A percentile compares a stretch with the other conserved stretches of the same genome.
These are phyloP conservation scores for Hemisphaericaspora xylanilytica DNA, from an alignment of 1,139 yeast genomes.

Conservation along the genomic window DNA sequence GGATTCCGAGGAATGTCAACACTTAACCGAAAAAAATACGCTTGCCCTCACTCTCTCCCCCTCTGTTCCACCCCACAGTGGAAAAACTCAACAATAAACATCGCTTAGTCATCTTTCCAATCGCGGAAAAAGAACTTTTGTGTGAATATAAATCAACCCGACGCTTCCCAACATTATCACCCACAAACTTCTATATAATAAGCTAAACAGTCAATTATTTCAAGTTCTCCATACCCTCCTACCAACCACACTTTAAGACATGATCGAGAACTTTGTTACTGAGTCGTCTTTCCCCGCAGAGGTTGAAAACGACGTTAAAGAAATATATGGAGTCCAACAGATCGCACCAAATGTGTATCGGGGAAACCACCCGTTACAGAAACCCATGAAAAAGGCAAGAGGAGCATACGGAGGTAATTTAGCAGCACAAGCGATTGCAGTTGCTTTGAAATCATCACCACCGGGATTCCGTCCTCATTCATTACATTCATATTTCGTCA, in stretches of 20 bases:
- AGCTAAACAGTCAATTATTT: no score
- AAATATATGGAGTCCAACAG: conserved; percentile 23
- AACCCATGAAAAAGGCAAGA: conserved; percentile 30
- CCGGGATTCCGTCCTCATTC: conserved; percentile 41
- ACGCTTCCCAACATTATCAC: no score
- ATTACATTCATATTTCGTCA: conserved; percentile 40
- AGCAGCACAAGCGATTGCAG: conserved; percentile 41
- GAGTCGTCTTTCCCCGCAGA: background rate
- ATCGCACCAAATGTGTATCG: conserved; percentile 22
- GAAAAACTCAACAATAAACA: no score
- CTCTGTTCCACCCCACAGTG: no score
- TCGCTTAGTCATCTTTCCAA: no score
- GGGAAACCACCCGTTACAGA: conserved; percentile 32
- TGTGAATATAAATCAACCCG: no score
- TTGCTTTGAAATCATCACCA: conserved; percentile 31
- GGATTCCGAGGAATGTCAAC: no score
- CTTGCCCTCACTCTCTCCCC: no score
- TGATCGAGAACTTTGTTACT: conserved; percentile 6
- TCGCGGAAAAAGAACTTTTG: no score
- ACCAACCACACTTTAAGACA: background rate
- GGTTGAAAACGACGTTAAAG: conserved; percentile 12
- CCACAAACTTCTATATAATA: no score
- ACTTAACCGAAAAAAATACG: no score
- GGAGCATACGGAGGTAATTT: conserved; percentile 46
- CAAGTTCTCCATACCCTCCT: background rate